These are phyloP conservation scores for Heliosperma pusillum DNA, from an alignment of 148 eudicot species.

Conservation along the genomic window DNA sequence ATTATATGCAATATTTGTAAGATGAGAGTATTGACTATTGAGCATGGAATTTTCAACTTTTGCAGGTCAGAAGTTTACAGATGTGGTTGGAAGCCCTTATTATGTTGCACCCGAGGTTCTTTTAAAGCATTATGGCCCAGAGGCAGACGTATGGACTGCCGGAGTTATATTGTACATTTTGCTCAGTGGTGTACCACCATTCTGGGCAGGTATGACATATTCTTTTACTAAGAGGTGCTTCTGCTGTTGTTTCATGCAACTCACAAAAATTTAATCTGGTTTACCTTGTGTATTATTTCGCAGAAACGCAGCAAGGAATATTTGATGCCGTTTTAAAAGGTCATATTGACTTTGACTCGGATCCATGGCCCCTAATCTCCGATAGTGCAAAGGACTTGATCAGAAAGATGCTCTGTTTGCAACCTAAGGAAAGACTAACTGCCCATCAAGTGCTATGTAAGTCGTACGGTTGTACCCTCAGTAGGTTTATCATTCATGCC, in stretches of 20 bases:
- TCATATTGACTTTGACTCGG: slow-evolving; percentile 87
- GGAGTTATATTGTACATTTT: slow-evolving; percentile 92
- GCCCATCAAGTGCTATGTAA: slow-evolving; percentile 96
- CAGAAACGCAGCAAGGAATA: slow-evolving; percentile 98
- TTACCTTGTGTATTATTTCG: slow-evolving; percentile 19
- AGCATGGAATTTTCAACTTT: background rate
- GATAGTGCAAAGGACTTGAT: slow-evolving; percentile 95
- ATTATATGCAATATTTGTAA: background rate
- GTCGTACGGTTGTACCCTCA: slow-evolving; percentile 35
- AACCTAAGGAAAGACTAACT: slow-evolving; percentile 66
- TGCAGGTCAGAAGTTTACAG: slow-evolving; percentile 87
- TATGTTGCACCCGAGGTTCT: slow-evolving; percentile 99
- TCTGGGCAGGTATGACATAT: slow-evolving; percentile 91
- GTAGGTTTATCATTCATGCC: background rate
- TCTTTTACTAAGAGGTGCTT: background rate
- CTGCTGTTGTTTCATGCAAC: background rate
- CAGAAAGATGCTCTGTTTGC: slow-evolving; percentile 73
- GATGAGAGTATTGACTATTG: background rate
- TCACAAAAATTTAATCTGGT: background rate
- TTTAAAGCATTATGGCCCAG: slow-evolving; percentile 88
- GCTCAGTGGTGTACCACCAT: slow-evolving; percentile 97
- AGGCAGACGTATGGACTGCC: slow-evolving; percentile 98
- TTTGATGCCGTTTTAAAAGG: slow-evolving; percentile 96
- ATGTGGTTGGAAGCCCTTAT: slow-evolving; percentile 98
- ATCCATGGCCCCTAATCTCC: slow-evolving; percentile 93